Evolutionary conservation across 805 yeast genomes (phyloP), one percentile per base, ranked within the genome.

Genomic region (Myxozyma lipomycoides): DNA sequence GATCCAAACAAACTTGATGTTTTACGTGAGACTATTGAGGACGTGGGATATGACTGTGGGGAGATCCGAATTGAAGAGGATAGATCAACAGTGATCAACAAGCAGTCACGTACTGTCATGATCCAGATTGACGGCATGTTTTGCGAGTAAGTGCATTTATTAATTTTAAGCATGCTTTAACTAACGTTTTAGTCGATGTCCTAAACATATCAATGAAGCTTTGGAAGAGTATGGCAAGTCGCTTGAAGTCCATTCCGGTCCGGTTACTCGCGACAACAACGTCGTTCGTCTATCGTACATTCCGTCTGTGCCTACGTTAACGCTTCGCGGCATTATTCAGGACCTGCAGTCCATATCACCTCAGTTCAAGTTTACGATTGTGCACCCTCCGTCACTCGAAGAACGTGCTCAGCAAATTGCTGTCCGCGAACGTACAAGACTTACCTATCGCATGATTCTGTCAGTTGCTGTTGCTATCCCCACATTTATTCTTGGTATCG

Each of bases 401-500:
- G 88, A 84, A 55, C 81, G 82, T 43, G 72, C 85, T 39, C 68
- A 74, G 22, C 67, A 61, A 34, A 63, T 82, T 45, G 74, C 85
- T 1, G 68, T 64, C 40, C 61, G 58, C 15, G 89, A 82, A 58
- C 73, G 80, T 7, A 44, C 64, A 23, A 65, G 67, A 12, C 72
- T 85, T 5, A 67, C 72, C 1, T 61, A 62, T 23, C 73, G 86
- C 43, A 67, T 82, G 23, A 49, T 71, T 0, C 58, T 82, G 6
- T 74, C 86, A 0, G 65, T 78, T 0, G 60, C 78, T 0, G 68
- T 81, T 40, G 84, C 84, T 0, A 76, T 83, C 32, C 83, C 89
- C 1, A 82, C 90, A 2, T 82, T 84, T 62, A 64, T 82, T 3
- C 76, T 84, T 58, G 87, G 86, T 0, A 71, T 83, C 5, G 80